These are phyloP conservation scores for Skeletonema potamos DNA, from an alignment of 108 stramenopile genomes.

Conservation along the genomic window DNA sequence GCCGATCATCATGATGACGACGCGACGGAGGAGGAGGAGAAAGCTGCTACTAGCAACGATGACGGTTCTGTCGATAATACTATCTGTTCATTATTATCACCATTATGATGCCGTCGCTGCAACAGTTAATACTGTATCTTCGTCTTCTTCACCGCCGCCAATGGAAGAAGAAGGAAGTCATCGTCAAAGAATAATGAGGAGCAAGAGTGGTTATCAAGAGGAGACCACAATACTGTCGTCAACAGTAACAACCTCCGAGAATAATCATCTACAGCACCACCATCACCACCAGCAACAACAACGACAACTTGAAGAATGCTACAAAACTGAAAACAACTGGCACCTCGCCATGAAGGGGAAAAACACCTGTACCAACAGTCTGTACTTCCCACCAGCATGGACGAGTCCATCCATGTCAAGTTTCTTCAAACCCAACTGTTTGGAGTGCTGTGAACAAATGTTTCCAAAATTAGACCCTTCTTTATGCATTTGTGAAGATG, in stretches of 20 bases:
- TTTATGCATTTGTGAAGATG: neutral
- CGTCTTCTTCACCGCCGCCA: too few species aligned
- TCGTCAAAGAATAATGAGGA: too few species aligned
- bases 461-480: neutral
- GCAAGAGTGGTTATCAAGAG: too few species aligned
- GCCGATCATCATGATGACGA: too few species aligned
- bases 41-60: neutral
- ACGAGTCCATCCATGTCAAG: neutral
- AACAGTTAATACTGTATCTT: too few species aligned
- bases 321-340: neutral
- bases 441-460: neutral
- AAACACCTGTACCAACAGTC: neutral
- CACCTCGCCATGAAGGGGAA: neutral
- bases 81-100: neutral
- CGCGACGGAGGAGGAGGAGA: neutral
- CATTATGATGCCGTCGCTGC: too few species aligned
- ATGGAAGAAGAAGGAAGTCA: too few species aligned
- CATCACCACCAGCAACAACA: too few species aligned
- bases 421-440: neutral
- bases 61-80: neutral
- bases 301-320: neutral
- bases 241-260: too few species aligned
- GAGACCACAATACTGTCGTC: too few species aligned
- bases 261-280: too few species aligned
- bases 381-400: neutral